Evolutionary conservation across 257 asterid genomes (phyloP), one percentile per base, ranked within the genome.

Genomic region (Anisodus tanguticus): DNA sequence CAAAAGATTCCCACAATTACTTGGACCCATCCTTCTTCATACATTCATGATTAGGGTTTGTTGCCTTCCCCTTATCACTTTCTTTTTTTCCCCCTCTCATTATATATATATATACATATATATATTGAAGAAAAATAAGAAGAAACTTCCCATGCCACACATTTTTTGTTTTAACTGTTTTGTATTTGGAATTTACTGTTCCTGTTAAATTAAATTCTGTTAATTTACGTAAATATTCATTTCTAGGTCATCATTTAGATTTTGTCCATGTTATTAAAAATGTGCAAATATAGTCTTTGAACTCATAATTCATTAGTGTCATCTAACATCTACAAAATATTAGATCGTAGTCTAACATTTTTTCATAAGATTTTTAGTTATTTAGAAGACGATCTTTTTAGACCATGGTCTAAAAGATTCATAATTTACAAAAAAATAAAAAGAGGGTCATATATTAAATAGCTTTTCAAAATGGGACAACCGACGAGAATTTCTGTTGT

Each of bases 21-120:
- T 80, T 80, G 95, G 93, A 90, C 92, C 94, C 93, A 92, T 85
- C 87, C 45, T 83, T 84, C 88, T 85, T 88, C 91, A 89, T 87
- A 31, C 19, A 83, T 82, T 89, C 88, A 90, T 93, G 90, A 93
- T 92, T 93, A 90, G 97, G 90, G 92, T 91, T 87, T 82, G 91
- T 90, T 90, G 91, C 77, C 86, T 60, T 51, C 35, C 26, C 35
- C 16, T 81, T 31, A 22, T 49, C 41, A 62, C 45, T 81, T 31
- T 31, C 35, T 31, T n/a, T n/a, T n/a, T n/a, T n/a, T n/a, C n/a
- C n/a, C n/a, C n/a, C n/a, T n/a, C n/a, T n/a, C n/a, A n/a, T n/a
- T n/a, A n/a, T n/a, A n/a, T n/a, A n/a, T n/a, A n/a, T n/a, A n/a
- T n/a, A n/a, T n/a, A n/a, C n/a, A n/a, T n/a, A n/a, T 15, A 26